phyloP scores from a whole-genome alignment of 495 filamentous ascomycete genomes.

The Chaetomidium leptoderma region DNA sequence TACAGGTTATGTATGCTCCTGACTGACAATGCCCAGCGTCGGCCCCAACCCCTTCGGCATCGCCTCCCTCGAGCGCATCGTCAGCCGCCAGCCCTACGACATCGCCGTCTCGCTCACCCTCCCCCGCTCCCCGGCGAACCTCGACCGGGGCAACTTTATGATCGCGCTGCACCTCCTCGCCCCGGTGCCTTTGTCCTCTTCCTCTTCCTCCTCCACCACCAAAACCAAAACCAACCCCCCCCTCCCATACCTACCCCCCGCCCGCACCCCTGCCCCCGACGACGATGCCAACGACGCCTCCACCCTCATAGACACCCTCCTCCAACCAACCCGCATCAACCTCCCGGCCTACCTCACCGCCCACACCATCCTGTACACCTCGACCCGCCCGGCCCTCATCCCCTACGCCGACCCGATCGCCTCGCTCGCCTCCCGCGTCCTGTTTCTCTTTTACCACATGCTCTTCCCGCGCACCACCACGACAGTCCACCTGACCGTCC shows the following conservation, averaged over 20 bases:
- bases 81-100: constrained; percentile 57
- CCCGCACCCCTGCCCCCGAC: constrained; percentile 14
- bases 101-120: constrained; percentile 55
- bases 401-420: constrained; percentile 41
- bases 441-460: constrained; percentile 44
- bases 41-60: constrained; percentile 52
- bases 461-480: constrained; percentile 41
- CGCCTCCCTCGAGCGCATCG: constrained; percentile 47
- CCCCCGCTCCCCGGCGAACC: constrained; percentile 57
- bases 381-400: constrained; percentile 38
- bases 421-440: constrained; percentile 34
- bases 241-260: constrained; percentile 15
- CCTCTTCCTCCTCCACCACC: neutral
- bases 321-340: constrained; percentile 14
- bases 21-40: constrained; percentile 28
- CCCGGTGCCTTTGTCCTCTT: neutral
- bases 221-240: constrained; percentile 15
- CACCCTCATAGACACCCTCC: neutral
- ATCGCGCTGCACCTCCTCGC: constrained; percentile 64
- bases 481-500: constrained; percentile 53
- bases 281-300: constrained; percentile 4
- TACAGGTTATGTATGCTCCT: neutral
- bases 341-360: constrained; percentile 19
- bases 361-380: constrained; percentile 33
- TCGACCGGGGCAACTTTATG: constrained; percentile 85